phyloP scores from a whole-genome alignment of 768 basidiomycete species.

The Xerocomellus amylosporus region DNA sequence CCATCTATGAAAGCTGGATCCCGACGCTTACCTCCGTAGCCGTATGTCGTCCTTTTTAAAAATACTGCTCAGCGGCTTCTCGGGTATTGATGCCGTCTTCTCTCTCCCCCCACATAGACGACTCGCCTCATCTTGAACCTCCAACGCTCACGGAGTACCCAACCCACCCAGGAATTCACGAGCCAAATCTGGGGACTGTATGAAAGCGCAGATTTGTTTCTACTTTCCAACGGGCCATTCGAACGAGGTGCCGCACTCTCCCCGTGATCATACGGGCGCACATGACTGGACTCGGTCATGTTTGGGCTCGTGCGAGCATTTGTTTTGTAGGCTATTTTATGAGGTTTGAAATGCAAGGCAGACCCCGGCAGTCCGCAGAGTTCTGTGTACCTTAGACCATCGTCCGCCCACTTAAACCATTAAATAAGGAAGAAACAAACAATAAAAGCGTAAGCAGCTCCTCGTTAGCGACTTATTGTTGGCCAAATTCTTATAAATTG shows the following conservation, averaged over 20 bases:
- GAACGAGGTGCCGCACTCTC: neutral
- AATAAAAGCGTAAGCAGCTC: too few relatives aligned
- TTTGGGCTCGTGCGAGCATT: too few relatives aligned
- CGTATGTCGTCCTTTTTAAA: slow-evolving; percentile 7
- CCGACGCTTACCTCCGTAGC: slow-evolving; percentile 16
- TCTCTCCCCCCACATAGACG: slow-evolving; percentile 1
- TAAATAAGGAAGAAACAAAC: too few relatives aligned
- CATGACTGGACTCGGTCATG: too few relatives aligned
- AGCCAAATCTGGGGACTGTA: slow-evolving; percentile 16
- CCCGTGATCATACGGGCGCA: neutral
- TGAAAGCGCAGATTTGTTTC: slow-evolving; percentile 13
- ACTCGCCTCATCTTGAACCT: slow-evolving; percentile 21
- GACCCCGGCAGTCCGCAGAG: too few relatives aligned
- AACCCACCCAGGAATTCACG: slow-evolving; percentile 1
- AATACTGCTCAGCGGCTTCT: too few relatives aligned
- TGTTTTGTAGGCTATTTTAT: too few relatives aligned
- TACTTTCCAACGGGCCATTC: slow-evolving; percentile 1
- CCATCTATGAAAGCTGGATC: slow-evolving; percentile 14
- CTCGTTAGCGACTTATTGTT: too few relatives aligned
- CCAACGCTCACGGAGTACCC: neutral
- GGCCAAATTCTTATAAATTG: too few relatives aligned
- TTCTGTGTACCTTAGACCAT: too few relatives aligned
- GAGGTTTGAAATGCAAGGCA: too few relatives aligned
- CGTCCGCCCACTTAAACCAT: too few relatives aligned
- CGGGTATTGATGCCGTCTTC: neutral